These are phyloP conservation scores for Spiraea crenata DNA, from an alignment of 331 rosid genomes.

Conservation along the genomic window DNA sequence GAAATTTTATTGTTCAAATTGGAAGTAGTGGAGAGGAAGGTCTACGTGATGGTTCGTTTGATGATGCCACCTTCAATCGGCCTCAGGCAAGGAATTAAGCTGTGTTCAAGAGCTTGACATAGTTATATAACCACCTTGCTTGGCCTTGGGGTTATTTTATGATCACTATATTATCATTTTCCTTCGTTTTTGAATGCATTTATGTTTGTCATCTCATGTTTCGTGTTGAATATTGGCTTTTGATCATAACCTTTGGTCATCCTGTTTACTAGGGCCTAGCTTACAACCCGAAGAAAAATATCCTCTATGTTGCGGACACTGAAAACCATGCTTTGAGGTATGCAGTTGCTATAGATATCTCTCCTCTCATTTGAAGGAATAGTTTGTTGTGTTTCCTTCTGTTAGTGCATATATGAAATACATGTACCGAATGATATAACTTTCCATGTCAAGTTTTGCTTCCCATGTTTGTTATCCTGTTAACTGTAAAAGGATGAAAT, in stretches of 20 bases:
- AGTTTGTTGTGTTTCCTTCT: neutral
- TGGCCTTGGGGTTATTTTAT: neutral
- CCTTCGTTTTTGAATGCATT: slow-evolving; percentile 17
- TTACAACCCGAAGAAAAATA: slow-evolving; percentile 81
- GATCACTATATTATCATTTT: slow-evolving; percentile 2
- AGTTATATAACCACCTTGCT: neutral
- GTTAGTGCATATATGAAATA: slow-evolving; percentile 1
- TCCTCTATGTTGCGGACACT: slow-evolving; percentile 92
- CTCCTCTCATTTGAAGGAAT: slow-evolving; percentile 1
- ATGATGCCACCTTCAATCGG: slow-evolving; percentile 80
- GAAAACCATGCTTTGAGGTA: slow-evolving; percentile 99
- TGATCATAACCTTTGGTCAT: slow-evolving; percentile 22
- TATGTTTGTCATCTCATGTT: slow-evolving; percentile 17
- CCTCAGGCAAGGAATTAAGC: slow-evolving; percentile 68
- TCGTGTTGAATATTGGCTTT: slow-evolving; percentile 21
- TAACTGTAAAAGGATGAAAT: neutral
- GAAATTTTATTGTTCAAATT: slow-evolving; percentile 74
- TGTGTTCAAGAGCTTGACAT: neutral
- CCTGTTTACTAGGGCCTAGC: slow-evolving; percentile 74
- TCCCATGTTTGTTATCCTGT: neutral
- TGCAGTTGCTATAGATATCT: neutral
- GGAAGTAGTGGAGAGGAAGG: slow-evolving; percentile 99
- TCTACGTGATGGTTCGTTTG: slow-evolving; percentile 79
- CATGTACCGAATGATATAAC: neutral
- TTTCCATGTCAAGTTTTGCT: slow-evolving; percentile 6